These are phyloP conservation scores for Turnera subulata DNA, from an alignment of 345 rosid genomes.

Conservation along the genomic window DNA sequence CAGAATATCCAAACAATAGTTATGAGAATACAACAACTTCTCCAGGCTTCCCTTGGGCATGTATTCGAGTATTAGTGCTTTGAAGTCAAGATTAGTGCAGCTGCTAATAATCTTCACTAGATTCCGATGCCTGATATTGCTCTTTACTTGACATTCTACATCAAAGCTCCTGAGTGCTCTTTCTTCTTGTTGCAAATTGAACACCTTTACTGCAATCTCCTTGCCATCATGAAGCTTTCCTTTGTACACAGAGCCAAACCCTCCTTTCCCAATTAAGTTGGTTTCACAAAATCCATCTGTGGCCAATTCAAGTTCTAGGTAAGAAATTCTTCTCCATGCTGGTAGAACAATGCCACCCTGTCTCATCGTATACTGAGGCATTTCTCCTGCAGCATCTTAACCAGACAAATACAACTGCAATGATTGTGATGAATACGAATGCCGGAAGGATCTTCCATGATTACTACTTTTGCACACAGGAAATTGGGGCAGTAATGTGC, in stretches of 20 bases:
- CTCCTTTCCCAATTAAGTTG: constrained; percentile 10
- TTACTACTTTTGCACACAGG: constrained; percentile 6
- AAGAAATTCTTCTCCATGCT: constrained; percentile 12
- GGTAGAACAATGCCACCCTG: too few relatives aligned
- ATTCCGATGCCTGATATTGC: not conserved
- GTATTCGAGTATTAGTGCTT: constrained; percentile 13
- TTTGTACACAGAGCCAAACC: constrained; percentile 2
- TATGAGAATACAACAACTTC: constrained; percentile 8
- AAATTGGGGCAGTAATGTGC: not conserved
- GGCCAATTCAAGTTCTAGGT: constrained; percentile 6
- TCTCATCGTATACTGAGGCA: too few relatives aligned
- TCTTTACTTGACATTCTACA: constrained; percentile 1
- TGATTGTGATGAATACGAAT: not conserved
- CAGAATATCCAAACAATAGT: not conserved
- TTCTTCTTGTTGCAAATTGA: constrained; percentile 3
- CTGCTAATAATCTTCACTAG: constrained; percentile 4
- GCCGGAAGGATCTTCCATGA: not conserved
- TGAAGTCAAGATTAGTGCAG: constrained; percentile 1
- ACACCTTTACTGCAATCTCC: constrained; percentile 7
- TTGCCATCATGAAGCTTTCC: constrained; percentile 2
- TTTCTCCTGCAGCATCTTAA: not conserved
- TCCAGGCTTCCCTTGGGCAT: constrained; percentile 13
- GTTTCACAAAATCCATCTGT: constrained; percentile 6
- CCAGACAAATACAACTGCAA: not conserved
- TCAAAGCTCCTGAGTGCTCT: constrained; percentile 5